A percentile compares a stretch with the other conserved stretches of the same genome.
Conservation (phyloP, 345 rosid species). For the Sisymbrium altissimum region DNA sequence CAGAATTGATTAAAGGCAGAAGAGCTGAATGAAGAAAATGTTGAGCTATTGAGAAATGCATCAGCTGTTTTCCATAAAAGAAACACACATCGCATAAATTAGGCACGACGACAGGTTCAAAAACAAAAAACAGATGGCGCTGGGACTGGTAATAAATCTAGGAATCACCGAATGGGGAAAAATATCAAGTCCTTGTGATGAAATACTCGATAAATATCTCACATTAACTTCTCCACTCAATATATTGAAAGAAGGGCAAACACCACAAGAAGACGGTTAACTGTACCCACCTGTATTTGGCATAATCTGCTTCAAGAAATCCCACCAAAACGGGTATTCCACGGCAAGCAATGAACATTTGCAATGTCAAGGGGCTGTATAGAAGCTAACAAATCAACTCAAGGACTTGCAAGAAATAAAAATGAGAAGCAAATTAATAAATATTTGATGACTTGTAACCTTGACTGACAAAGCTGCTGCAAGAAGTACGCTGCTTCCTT, state of each 20-base stretch:
- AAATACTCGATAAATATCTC: neutral
- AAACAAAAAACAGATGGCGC: neutral
- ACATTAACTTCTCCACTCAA: neutral
- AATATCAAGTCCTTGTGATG: neutral
- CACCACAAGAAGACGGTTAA: neutral
- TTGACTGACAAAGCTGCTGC: constrained; percentile 95
- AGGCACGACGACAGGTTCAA: neutral
- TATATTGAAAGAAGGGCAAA: neutral
- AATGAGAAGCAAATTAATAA: neutral
- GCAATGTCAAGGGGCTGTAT: constrained; percentile 85
- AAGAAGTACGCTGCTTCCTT: constrained; percentile 92
- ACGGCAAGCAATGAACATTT: constrained; percentile 94
- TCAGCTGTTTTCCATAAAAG: neutral
- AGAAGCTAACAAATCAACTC: constrained; percentile 33
- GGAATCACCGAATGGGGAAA: neutral
- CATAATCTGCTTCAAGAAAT: constrained; percentile 94
- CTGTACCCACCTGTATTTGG: constrained; percentile 70
- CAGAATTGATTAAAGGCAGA: neutral
- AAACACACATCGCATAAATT: neutral
- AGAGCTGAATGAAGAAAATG: constrained; percentile 2
- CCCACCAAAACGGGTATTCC: constrained; percentile 96
- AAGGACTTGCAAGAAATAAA: constrained; percentile 1
- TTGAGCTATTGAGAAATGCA: neutral
- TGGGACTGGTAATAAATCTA: neutral
- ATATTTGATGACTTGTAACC: constrained; percentile 42